Base-by-base conservation (phyloP, 2,329 filamentous ascomycete species). In the Scedosporium apiospermum region DNA sequence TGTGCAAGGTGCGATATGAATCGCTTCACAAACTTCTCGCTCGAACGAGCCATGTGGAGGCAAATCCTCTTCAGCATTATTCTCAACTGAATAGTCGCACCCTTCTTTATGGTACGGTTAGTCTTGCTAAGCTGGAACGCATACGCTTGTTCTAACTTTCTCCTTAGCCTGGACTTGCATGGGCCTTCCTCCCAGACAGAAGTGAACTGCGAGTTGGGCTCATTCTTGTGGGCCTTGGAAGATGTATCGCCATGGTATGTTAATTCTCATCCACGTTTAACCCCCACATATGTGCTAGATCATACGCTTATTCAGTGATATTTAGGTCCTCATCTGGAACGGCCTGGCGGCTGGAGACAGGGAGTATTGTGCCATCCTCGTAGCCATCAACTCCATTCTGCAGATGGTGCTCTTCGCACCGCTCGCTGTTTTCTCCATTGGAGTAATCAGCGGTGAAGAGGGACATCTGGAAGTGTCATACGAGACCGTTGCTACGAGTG, bases 161-260 rank as follows among this genome's bases (percentile, higher is more conserved):
- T n/a, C 49, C 59, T 61, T 57, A 88, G 86, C 78, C 86, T 14
- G 86, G 72, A 0, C 76, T 92, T 0, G 82, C 88, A 0, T 92
- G 88, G 85, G 85, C 85, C 0, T 87, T 86, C 60, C 77, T 88
- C 4, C 85, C 84, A 0, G 85, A 88, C 66, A 76, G 84, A 65
- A 72, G 72, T 7, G 80, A 76, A 5, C 77, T 88, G 10, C 79
- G 85, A 1, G 81, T 85, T 49, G 91, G 90, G 0, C 76, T 95
- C 2, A 90, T 95, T 44, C 83, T 96, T 5, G 91, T 96, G 0
- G 91, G 92, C 0, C 77, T 96, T 1, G 92, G 89, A 4, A 79
- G 92, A 61, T 96, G 92, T 68, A 96, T 96, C 65, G 91, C 91
- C 38, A 96, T 96, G 91, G 90, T 88, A 71, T 64, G 74, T 51